Evolutionary conservation across 192 early-diverging fungal genomes (phyloP).

Genomic region (Coemansia sp.): DNA sequence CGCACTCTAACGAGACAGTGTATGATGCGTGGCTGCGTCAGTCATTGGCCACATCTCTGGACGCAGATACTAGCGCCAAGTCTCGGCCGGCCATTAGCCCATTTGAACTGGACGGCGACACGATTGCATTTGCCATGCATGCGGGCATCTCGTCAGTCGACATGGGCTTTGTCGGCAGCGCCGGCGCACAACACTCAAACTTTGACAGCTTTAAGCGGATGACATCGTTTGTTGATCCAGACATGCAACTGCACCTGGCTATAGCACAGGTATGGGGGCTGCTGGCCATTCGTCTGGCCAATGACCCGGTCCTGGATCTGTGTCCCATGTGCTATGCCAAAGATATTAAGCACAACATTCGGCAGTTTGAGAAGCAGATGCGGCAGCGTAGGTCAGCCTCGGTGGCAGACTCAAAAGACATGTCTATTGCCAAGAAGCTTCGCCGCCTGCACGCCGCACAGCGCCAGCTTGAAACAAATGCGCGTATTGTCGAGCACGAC

Average conservation of each 20-base stretch:
- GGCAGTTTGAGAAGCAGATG: conserved; percentile 32
- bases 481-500: conserved; percentile 33
- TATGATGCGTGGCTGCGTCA: conserved; percentile 56
- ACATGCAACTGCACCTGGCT: conserved; percentile 57
- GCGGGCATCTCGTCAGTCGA: conserved; percentile 61
- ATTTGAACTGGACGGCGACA: conserved; percentile 60
- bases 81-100: conserved; percentile 16
- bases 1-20: conserved; percentile 44
- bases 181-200: conserved; percentile 66
- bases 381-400: neutral
- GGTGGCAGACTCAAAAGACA: neutral
- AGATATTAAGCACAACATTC: conserved; percentile 48
- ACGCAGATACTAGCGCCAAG: neutral
- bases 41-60: neutral
- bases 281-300: conserved; percentile 50
- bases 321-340: conserved; percentile 52
- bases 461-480: conserved; percentile 31
- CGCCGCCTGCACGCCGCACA: conserved; percentile 32
- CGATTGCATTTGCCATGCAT: conserved; percentile 61
- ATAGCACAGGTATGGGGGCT: conserved; percentile 54
- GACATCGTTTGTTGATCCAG: conserved; percentile 58
- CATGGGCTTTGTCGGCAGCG: conserved; percentile 54
- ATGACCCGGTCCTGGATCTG: conserved; percentile 50
- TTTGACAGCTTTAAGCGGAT: conserved; percentile 66
- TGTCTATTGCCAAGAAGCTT: conserved; percentile 11